Conservation (phyloP, 345 rosid genomes). For the Rhodamnia argentea region DNA sequence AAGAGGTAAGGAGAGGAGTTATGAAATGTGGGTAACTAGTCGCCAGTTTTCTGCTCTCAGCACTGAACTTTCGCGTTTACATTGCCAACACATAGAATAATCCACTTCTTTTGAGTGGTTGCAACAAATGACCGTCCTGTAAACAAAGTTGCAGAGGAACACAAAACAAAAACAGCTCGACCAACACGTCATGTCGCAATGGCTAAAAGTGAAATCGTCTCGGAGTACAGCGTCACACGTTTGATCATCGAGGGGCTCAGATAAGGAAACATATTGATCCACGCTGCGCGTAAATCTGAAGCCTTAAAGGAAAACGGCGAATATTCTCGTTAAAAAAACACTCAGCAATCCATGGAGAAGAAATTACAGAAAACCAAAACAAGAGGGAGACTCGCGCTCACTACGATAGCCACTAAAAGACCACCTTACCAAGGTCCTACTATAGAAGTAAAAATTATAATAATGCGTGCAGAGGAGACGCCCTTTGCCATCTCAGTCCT, state of each 20-base stretch:
- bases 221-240: background rate
- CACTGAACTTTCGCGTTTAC: background rate
- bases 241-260: background rate
- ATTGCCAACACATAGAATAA: too few relatives aligned
- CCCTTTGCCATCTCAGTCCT: slow-evolving; percentile 1
- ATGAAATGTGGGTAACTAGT: background rate
- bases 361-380: background rate
- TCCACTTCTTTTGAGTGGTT: background rate
- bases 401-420: background rate
- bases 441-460: background rate
- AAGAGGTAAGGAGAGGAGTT: background rate
- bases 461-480: background rate
- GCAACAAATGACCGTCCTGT: background rate
- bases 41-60: background rate
- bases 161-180: background rate
- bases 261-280: background rate
- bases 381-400: background rate
- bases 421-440: background rate
- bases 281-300: background rate
- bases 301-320: background rate
- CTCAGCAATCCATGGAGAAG: background rate
- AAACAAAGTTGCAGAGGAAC: background rate
- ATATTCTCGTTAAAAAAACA: background rate
- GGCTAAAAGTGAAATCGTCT: background rate
- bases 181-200: background rate